Conservation (phyloP, 805 yeast genomes). For the Kodamaea leandrae region DNA sequence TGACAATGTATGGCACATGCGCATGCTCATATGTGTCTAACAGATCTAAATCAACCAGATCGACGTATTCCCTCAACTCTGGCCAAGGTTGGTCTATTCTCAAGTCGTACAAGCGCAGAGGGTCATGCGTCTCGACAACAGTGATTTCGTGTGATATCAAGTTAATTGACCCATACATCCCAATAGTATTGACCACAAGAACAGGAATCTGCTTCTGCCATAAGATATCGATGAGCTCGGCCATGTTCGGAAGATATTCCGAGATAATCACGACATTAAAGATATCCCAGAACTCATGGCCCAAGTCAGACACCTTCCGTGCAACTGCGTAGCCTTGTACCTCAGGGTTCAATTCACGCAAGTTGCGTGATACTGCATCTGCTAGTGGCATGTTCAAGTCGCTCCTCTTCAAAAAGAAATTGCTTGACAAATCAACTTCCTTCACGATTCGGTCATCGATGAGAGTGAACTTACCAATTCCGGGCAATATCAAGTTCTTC, state of each 20-base stretch:
- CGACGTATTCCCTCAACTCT: constrained; percentile 52
- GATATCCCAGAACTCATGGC: constrained; percentile 42
- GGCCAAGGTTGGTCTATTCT: constrained; percentile 72
- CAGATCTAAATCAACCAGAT: constrained; percentile 46
- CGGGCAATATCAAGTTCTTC: constrained; percentile 77
- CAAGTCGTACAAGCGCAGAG: constrained; percentile 59
- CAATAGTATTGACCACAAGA: constrained; percentile 49
- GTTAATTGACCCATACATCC: constrained; percentile 64
- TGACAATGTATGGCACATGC: constrained; percentile 66
- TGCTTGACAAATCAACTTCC: constrained; percentile 47
- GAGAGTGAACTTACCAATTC: constrained; percentile 63
- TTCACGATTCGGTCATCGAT: constrained; percentile 46
- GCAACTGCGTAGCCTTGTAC: constrained; percentile 37
- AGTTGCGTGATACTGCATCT: constrained; percentile 32
- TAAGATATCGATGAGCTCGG: constrained; percentile 32
- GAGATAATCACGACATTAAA: constrained; percentile 51
- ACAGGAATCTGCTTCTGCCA: constrained; percentile 53
- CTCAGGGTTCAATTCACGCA: constrained; percentile 62
- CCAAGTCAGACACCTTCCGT: constrained; percentile 13
- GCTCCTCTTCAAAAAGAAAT: constrained; percentile 55
- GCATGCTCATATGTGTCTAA: constrained; percentile 48
- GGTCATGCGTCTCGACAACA: constrained; percentile 74
- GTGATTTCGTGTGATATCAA: constrained; percentile 55
- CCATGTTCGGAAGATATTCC: constrained; percentile 26
- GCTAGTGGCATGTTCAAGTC: constrained; percentile 46